Percentiles rank a stretch among this genome's conserved stretches.
Conservation (phyloP, 2,329 filamentous ascomycete genomes). For the Gremmenia infestans region DNA sequence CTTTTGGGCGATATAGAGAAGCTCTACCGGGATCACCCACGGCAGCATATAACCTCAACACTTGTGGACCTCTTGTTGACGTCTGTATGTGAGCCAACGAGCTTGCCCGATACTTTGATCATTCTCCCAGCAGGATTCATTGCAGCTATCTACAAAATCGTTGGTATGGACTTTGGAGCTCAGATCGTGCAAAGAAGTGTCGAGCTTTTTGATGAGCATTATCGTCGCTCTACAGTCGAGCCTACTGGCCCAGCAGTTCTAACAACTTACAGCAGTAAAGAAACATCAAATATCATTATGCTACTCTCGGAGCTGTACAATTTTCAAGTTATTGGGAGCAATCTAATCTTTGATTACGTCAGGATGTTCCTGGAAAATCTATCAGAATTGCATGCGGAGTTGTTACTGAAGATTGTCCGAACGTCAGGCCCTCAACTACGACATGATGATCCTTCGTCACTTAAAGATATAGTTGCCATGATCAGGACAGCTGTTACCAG, state of each 20-base stretch:
- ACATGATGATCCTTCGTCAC: slow-evolving; percentile 78
- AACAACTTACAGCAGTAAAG: slow-evolving; percentile 43
- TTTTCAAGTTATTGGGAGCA: slow-evolving; percentile 79
- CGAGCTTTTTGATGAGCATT: slow-evolving; percentile 65
- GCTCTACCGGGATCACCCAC: slow-evolving; percentile 75
- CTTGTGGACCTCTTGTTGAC: slow-evolving; percentile 72
- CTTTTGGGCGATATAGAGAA: slow-evolving; percentile 79
- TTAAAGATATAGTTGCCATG: slow-evolving; percentile 83
- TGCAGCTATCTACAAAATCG: slow-evolving; percentile 78
- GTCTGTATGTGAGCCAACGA: slow-evolving; percentile 74
- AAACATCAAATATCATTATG: slow-evolving; percentile 71
- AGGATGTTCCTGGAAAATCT: slow-evolving; percentile 69
- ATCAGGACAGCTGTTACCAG: slow-evolving; percentile 68
- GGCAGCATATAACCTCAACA: slow-evolving; percentile 81
- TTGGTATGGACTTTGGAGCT: slow-evolving; percentile 86
- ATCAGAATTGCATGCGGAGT: slow-evolving; percentile 81
- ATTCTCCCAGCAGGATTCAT: slow-evolving; percentile 88
- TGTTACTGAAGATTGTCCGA: slow-evolving; percentile 79
- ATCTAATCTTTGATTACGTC: slow-evolving; percentile 87
- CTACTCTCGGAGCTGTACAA: slow-evolving; percentile 85
- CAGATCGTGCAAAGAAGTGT: slow-evolving; percentile 77
- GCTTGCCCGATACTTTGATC: slow-evolving; percentile 80
- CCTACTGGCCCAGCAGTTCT: slow-evolving; percentile 28
- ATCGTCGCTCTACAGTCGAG: slow-evolving; percentile 39
- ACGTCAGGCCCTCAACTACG: slow-evolving; percentile 77